phyloP scores from a whole-genome alignment of 352 stramenopile genomes.

The Phytophthora citrophthora region DNA sequence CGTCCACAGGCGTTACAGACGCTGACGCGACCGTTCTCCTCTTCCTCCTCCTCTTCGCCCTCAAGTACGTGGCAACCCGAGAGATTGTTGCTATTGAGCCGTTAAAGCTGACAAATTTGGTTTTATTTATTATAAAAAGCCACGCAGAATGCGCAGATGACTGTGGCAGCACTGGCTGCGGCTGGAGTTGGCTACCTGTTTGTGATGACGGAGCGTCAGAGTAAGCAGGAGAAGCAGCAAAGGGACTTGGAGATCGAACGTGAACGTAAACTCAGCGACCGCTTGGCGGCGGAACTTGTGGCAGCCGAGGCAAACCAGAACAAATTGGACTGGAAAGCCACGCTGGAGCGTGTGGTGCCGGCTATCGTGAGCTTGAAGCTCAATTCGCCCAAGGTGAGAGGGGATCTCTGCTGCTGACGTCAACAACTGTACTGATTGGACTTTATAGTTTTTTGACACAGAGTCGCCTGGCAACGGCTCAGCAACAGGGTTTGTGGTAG shows the following conservation, averaged over 20 bases:
- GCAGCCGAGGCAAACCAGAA: conserved; percentile 73
- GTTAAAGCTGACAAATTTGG: neutral
- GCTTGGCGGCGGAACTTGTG: conserved; percentile 69
- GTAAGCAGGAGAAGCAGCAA: conserved; percentile 57
- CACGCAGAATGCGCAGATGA: conserved; percentile 34
- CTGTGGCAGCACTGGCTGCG: conserved; percentile 35
- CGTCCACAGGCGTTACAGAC: conserved; percentile 14
- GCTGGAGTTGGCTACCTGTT: conserved; percentile 60
- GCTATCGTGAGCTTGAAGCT: conserved; percentile 91
- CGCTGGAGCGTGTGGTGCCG: conserved; percentile 84
- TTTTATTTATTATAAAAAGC: conserved; percentile 14
- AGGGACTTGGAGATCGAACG: conserved; percentile 65
- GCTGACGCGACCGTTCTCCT: conserved; percentile 21
- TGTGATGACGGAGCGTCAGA: conserved; percentile 50
- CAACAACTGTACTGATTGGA: conserved; percentile 12
- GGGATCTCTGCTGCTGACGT: neutral
- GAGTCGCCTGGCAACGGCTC: conserved; percentile 88
- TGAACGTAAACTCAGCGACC: conserved; percentile 71
- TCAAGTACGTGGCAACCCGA: conserved; percentile 22
- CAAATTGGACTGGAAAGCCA: conserved; percentile 82
- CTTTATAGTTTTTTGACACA: conserved; percentile 88
- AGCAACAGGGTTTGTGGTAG: conserved; percentile 93
- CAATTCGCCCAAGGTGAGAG: conserved; percentile 81
- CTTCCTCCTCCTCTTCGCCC: conserved; percentile 18
- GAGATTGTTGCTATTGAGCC: neutral